Evolutionary conservation across 2,329 filamentous ascomycete genomes (phyloP), one percentile per base, ranked within the genome.

Genomic region (Colletotrichum caudatum): DNA sequence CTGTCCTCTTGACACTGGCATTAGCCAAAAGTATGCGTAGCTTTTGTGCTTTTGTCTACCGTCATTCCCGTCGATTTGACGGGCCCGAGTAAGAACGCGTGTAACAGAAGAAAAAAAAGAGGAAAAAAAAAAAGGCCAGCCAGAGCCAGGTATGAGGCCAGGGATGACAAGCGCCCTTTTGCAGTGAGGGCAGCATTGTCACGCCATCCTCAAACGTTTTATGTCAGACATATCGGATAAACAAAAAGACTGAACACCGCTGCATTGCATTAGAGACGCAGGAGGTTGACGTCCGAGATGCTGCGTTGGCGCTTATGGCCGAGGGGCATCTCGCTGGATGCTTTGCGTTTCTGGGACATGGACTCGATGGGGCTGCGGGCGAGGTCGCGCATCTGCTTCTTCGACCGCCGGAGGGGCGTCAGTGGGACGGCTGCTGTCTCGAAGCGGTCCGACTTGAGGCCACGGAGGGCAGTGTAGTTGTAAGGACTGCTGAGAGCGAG

Each of bases 361-460:
- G 80, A 78, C 37, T 86, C 84, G 12, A 88, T 81, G 26, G 87
- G 86, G 76, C 86, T 89, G 72, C 84, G 84, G 48, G 82, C 77
- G 46, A 82, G 74, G 67, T 86, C 84, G 62, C 83, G 79, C 76
- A 82, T 77, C 51, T 81, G 79, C 68, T 81, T 84, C 81, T 88
- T 90, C 53, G 87, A 86, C 72, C 90, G 88, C 62, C 91, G 87
- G 59, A 89, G 84, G 1, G 91, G 91, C 4, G 91, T 93, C 72
- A 93, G 87, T n/a, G 91, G 91, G 2, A 89, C 87, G 50, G 89
- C 89, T 50, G 90, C 91, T 44, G 90, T 90, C 69, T 87, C 87
- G 74, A 93, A 87, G 69, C 91, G 87, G 74, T 91, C 91, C 64
- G 87, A 87, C 77, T 91, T 90, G 77, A 92, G 88, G 61, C 90